These are phyloP conservation scores for Talaromyces verruculosus DNA, from an alignment of 2,329 filamentous ascomycete genomes.

Conservation along the genomic window DNA sequence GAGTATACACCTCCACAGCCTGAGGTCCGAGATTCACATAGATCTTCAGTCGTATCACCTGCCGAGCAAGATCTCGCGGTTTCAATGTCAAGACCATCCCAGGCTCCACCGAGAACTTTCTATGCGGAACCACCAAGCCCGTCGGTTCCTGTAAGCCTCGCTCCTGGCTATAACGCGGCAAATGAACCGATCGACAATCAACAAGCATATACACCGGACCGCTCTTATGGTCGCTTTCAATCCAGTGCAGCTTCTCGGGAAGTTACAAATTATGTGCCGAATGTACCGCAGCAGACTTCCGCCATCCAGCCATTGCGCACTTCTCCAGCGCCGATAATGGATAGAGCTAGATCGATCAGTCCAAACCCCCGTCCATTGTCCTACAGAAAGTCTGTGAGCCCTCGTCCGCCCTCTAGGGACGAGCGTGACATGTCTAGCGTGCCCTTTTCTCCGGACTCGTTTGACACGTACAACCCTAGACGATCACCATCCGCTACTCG, in stretches of 20 bases:
- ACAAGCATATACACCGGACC: constrained; percentile 32
- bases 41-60: constrained; percentile 21
- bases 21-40: constrained; percentile 8
- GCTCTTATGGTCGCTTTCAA: constrained; percentile 29
- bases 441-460: constrained; percentile 63
- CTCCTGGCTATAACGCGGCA: constrained; percentile 43
- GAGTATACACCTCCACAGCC: constrained; percentile 26
- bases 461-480: constrained; percentile 57
- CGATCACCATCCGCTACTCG: constrained; percentile 33
- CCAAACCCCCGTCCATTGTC: constrained; percentile 43
- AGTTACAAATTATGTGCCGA: constrained; percentile 28
- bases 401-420: constrained; percentile 48
- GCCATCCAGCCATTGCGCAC: constrained; percentile 32
- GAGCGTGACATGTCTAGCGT: constrained; percentile 42
- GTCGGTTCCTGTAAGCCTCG: constrained; percentile 42
- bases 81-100: constrained; percentile 27
- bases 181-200: constrained; percentile 32
- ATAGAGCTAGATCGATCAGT: constrained; percentile 34
- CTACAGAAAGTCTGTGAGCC: constrained; percentile 61
- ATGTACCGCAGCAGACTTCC: constrained; percentile 22
- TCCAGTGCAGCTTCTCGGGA: constrained; percentile 30
- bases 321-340: constrained; percentile 29
- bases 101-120: constrained; percentile 24
- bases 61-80: constrained; percentile 26
- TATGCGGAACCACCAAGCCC: constrained; percentile 24